These are phyloP conservation scores for Phytopythium sindhum DNA, from an alignment of 352 stramenopile genomes.

Conservation along the genomic window DNA sequence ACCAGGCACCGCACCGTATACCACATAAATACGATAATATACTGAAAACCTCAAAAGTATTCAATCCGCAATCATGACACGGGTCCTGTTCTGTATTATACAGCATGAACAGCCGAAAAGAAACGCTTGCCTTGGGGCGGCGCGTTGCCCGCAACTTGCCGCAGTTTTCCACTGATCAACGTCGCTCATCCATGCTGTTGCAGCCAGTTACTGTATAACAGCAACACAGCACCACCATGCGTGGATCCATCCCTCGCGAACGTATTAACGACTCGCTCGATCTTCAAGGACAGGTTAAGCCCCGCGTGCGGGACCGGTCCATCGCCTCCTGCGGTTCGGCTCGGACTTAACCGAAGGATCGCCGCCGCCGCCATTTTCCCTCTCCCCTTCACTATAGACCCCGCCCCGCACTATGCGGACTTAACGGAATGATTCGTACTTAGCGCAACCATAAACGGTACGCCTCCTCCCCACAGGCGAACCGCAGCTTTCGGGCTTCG, in stretches of 20 bases:
- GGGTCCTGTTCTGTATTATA: not conserved
- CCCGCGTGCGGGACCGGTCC: not conserved
- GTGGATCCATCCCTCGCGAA: too few species aligned
- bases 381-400: not conserved
- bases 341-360: conserved; percentile 6
- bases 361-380: too few species aligned
- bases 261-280: not conserved
- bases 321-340: not conserved
- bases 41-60: not conserved
- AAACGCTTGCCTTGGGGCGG: not conserved
- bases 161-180: not conserved
- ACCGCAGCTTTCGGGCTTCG: not conserved
- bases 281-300: conserved; percentile 5
- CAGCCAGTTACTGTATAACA: not conserved
- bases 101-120: not conserved
- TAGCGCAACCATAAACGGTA: not conserved
- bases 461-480: not conserved
- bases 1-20: not conserved
- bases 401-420: conserved; percentile 10
- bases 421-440: conserved; percentile 2
- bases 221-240: too few species aligned
- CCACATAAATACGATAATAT: not conserved
- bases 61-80: not conserved
- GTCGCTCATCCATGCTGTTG: not conserved
- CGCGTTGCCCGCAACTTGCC: too few species aligned